Percentiles rank a stretch among this genome's conserved stretches.
Conservation (phyloP, 2,329 filamentous ascomycete species). For the Nemania diffusa region DNA sequence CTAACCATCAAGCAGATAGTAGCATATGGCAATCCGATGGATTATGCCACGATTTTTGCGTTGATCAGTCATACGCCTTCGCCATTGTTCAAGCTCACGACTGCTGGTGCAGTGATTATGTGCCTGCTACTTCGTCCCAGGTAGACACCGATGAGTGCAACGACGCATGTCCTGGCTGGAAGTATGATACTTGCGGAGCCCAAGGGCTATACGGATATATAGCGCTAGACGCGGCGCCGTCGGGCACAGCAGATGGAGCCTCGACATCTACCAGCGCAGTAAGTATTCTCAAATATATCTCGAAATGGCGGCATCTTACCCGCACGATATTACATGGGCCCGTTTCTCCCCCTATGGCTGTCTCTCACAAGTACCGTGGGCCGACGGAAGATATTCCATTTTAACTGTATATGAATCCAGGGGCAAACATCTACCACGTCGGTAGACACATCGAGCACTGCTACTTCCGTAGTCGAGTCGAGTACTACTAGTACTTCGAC, state of each 20-base stretch:
- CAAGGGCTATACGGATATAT: constrained; percentile 73
- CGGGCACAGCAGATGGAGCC: constrained; percentile 63
- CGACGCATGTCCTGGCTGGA: constrained; percentile 74
- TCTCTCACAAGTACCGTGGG: background rate
- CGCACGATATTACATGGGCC: constrained; percentile 33
- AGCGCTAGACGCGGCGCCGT: constrained; percentile 61
- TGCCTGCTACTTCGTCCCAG: constrained; percentile 60
- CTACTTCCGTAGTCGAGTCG: constrained; percentile 40
- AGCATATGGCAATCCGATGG: constrained; percentile 75
- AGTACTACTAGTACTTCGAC: constrained; percentile 28
- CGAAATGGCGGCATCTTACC: background rate
- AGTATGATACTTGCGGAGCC: constrained; percentile 72
- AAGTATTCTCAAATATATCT: constrained; percentile 41
- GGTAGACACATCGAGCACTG: constrained; percentile 52
- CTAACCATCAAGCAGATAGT: constrained; percentile 54
- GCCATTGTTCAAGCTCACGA: constrained; percentile 71
- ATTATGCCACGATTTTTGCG: constrained; percentile 71
- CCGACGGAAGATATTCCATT: constrained; percentile 38
- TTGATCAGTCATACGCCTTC: constrained; percentile 65
- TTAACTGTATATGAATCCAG: constrained; percentile 48
- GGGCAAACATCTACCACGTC: constrained; percentile 47
- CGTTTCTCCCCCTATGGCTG: constrained; percentile 28
- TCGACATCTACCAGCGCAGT: constrained; percentile 44
- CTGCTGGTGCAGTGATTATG: constrained; percentile 81
- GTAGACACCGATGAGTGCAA: constrained; percentile 62